Conservation (phyloP, 2,329 filamentous ascomycete species). For the Escovopsis weberi region DNA sequence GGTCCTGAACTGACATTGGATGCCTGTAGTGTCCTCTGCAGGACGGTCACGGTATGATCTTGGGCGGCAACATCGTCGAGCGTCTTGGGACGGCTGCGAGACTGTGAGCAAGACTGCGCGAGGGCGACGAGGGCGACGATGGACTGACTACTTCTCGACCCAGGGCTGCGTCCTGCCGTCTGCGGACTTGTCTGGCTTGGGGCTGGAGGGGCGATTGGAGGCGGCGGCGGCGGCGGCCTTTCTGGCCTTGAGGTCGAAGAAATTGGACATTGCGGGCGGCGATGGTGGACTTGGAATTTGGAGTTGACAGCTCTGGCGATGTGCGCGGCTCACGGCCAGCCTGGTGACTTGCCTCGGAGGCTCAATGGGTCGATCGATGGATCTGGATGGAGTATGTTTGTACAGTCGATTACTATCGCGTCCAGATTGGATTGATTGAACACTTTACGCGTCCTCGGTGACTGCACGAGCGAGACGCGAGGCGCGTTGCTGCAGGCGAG, state of each 20-base stretch:
- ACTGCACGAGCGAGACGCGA: conserved; percentile 1
- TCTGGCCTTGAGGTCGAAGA: conserved; percentile 91
- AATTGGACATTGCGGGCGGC: conserved; percentile 49
- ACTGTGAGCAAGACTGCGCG: conserved; percentile 13
- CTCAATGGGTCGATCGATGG: too few relatives aligned
- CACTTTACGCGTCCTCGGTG: conserved; percentile 3
- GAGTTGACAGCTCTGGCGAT: too few relatives aligned
- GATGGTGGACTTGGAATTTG: neutral
- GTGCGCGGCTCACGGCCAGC: too few relatives aligned
- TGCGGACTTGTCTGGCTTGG: conserved; percentile 48
- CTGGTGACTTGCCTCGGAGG: too few relatives aligned
- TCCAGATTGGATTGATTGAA: too few relatives aligned
- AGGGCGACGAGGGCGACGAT: conserved; percentile 1
- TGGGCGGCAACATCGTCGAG: conserved; percentile 92
- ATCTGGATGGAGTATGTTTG: too few relatives aligned
- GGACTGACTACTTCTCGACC: conserved; percentile 92
- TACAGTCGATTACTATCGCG: too few relatives aligned
- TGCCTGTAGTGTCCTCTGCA: conserved; percentile 84
- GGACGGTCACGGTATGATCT: conserved; percentile 88
- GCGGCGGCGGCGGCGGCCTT: conserved; percentile 62
- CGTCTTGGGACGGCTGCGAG: conserved; percentile 69
- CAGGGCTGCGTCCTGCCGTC: conserved; percentile 65
- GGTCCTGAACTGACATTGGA: conserved; percentile 52
- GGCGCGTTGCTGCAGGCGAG: neutral
- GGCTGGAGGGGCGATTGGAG: conserved; percentile 43